Conservation (phyloP, 768 basidiomycete genomes). For the Boletus sensibilis region DNA sequence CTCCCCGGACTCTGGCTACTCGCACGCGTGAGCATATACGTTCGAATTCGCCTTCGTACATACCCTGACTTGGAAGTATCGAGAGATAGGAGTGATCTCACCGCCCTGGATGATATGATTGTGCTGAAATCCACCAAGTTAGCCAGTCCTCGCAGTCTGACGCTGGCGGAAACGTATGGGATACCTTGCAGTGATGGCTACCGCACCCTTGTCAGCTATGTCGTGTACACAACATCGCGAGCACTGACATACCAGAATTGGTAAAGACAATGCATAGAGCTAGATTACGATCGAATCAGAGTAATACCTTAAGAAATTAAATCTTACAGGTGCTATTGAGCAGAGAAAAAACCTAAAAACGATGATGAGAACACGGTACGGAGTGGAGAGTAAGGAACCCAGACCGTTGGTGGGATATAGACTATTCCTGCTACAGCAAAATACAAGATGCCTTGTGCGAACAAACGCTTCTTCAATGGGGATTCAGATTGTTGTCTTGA, state of each 20-base stretch:
- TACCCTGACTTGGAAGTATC: background rate
- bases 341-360: constrained; percentile 6
- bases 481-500: constrained; percentile 7
- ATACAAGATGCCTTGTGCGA: constrained; percentile 19
- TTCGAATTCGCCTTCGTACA: background rate
- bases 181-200: constrained; percentile 15
- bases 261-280: background rate
- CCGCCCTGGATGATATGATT: constrained; percentile 14
- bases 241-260: constrained; percentile 1
- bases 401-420: constrained; percentile 16
- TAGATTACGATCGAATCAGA: background rate
- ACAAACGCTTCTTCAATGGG: constrained; percentile 16
- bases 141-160: background rate
- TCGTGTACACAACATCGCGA: background rate
- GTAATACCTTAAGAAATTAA: background rate
- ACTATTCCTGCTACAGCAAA: constrained; percentile 9
- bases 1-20: background rate
- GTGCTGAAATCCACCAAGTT: constrained; percentile 2
- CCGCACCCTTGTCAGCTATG: background rate
- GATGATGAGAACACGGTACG: background rate
- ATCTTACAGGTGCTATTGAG: constrained; percentile 7
- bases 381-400: background rate
- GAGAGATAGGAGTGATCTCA: constrained; percentile 5
- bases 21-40: background rate
- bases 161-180: background rate